Evolutionary conservation across 2,329 filamentous ascomycete genomes (phyloP).

Genomic region (Colletotrichum cereale): DNA sequence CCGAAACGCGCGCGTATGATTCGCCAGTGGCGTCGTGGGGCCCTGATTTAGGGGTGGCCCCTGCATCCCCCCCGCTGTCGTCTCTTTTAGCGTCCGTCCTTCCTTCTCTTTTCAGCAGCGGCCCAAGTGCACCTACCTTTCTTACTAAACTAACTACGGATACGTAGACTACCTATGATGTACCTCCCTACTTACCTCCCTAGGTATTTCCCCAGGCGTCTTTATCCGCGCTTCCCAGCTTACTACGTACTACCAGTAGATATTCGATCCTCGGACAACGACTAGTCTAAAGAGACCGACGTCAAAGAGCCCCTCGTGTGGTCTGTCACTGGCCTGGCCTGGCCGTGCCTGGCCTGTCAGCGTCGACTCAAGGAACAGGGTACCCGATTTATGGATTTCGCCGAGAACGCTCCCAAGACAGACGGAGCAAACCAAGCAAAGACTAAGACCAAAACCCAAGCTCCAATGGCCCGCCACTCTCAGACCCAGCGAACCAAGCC

Average conservation of each 20-base stretch:
- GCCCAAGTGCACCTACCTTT: not conserved
- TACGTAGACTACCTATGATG: too few species aligned
- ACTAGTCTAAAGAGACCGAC: not conserved
- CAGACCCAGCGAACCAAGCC: conserved; percentile 13
- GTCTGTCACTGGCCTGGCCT: not conserved
- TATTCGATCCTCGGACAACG: not conserved
- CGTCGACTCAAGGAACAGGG: not conserved
- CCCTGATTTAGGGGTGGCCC: conserved; percentile 25
- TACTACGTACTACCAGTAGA: too few species aligned
- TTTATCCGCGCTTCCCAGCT: conserved; percentile 4
- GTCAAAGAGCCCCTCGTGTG: not conserved
- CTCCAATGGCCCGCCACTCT: conserved; percentile 8
- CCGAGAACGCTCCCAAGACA: conserved; percentile 8
- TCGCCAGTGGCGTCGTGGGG: conserved; percentile 11
- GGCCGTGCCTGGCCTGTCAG: not conserved
- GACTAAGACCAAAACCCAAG: not conserved
- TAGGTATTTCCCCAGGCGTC: conserved; percentile 1
- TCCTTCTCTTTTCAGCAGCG: conserved; percentile 17
- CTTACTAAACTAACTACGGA: too few species aligned
- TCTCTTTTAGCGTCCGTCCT: conserved; percentile 27
- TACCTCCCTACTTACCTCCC: not conserved
- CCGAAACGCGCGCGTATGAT: conserved; percentile 40
- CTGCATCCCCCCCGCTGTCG: conserved; percentile 24
- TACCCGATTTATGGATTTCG: not conserved
- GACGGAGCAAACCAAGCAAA: not conserved